These are phyloP conservation scores for Cladophialophora exuberans DNA, from an alignment of 2,329 filamentous ascomycete species.

Conservation along the genomic window DNA sequence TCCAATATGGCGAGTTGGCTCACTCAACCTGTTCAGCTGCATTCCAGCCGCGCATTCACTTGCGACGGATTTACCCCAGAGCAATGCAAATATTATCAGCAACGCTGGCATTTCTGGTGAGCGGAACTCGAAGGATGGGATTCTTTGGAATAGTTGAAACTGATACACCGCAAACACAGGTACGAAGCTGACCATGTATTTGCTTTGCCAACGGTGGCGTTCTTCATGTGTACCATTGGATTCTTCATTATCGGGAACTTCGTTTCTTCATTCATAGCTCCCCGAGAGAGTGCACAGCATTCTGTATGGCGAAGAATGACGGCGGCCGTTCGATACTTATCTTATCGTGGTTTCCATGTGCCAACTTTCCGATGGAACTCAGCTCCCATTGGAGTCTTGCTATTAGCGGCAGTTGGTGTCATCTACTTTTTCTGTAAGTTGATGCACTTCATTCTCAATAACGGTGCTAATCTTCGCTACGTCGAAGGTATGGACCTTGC, in stretches of 20 bases:
- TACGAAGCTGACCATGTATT: slow-evolving; percentile 60
- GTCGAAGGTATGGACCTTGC: slow-evolving; percentile 54
- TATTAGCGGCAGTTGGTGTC: slow-evolving; percentile 45
- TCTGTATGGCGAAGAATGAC: slow-evolving; percentile 39
- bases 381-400: slow-evolving; percentile 50
- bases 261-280: slow-evolving; percentile 38
- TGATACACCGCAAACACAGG: slow-evolving; percentile 41
- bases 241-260: slow-evolving; percentile 51
- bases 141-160: neutral
- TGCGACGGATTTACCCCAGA: neutral
- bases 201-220: slow-evolving; percentile 56
- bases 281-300: slow-evolving; percentile 35
- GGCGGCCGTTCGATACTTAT: slow-evolving; percentile 45
- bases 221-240: slow-evolving; percentile 55
- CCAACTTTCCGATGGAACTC: slow-evolving; percentile 45
- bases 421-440: slow-evolving; percentile 55
- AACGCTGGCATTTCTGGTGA: slow-evolving; percentile 56
- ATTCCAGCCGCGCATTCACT: neutral
- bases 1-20: slow-evolving; percentile 43
- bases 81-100: slow-evolving; percentile 32
- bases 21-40: slow-evolving; percentile 11
- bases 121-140: slow-evolving; percentile 18
- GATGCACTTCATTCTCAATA: no score
- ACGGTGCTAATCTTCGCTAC: slow-evolving; percentile 1
- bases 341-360: slow-evolving; percentile 46